phyloP scores from a whole-genome alignment of 2,329 filamentous ascomycete species.

The Cladosporium sp. region DNA sequence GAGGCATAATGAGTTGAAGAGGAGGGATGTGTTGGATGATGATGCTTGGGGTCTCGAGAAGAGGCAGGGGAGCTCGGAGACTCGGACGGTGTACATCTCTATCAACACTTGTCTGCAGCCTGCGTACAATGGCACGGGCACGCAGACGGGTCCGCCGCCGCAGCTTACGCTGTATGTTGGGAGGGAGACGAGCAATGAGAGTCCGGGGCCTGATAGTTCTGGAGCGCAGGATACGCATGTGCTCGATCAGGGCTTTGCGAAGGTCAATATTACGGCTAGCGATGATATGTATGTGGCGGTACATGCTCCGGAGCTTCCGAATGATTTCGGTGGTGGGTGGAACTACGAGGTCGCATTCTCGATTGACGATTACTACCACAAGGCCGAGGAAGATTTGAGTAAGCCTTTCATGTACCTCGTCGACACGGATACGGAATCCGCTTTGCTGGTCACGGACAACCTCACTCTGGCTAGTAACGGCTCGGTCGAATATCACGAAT shows the following conservation, averaged over 20 bases:
- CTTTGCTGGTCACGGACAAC: slow-evolving; percentile 74
- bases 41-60: slow-evolving; percentile 14
- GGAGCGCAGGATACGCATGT: slow-evolving; percentile 43
- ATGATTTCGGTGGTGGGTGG: slow-evolving; percentile 62
- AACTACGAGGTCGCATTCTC: slow-evolving; percentile 80
- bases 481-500: slow-evolving; percentile 48
- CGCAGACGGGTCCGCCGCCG: slow-evolving; percentile 45
- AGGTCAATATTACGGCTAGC: slow-evolving; percentile 54
- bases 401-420: slow-evolving; percentile 67
- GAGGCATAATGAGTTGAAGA: slow-evolving; percentile 24
- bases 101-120: slow-evolving; percentile 85
- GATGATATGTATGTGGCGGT: slow-evolving; percentile 74
- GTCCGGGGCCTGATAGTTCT: slow-evolving; percentile 58
- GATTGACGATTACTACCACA: slow-evolving; percentile 72
- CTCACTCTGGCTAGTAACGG: slow-evolving; percentile 52
- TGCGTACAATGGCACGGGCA: slow-evolving; percentile 45
- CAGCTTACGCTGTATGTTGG: slow-evolving; percentile 75
- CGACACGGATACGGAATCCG: slow-evolving; percentile 76
- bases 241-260: slow-evolving; percentile 67
- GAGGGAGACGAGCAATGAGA: slow-evolving; percentile 48
- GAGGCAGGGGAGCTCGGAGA: slow-evolving; percentile 20
- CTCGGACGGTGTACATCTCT: slow-evolving; percentile 67
- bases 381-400: slow-evolving; percentile 49
- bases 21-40: slow-evolving; percentile 16
- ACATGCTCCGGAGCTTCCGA: slow-evolving; percentile 61